Percentiles rank a stretch among this genome's conserved stretches.
These are phyloP conservation scores for Alternaria consortialis DNA, from an alignment of 2,329 filamentous ascomycete genomes.

Conservation along the genomic window DNA sequence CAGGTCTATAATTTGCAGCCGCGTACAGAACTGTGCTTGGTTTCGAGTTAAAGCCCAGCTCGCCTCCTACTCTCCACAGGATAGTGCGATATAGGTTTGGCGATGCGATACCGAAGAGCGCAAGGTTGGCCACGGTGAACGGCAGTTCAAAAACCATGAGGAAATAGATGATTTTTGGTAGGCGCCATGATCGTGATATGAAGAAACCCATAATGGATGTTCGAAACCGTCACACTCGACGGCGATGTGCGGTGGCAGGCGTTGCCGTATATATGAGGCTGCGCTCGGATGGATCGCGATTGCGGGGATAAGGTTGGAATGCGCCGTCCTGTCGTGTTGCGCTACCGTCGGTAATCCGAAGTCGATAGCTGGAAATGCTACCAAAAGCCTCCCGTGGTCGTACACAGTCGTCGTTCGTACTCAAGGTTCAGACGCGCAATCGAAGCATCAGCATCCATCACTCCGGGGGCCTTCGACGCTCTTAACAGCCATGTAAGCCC, in stretches of 20 bases:
- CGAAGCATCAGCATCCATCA: conserved; percentile 10
- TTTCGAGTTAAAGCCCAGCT: conserved; percentile 77
- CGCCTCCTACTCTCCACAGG: conserved; percentile 76
- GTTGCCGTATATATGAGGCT: conserved; percentile 2
- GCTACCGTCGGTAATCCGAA: conserved; percentile 3
- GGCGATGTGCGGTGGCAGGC: conserved; percentile 7
- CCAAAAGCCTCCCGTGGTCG: conserved; percentile 15
- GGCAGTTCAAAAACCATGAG: conserved; percentile 73
- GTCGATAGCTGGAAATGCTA: conserved; percentile 1
- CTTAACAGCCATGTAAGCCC: conserved; percentile 34
- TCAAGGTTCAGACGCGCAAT: conserved; percentile 11
- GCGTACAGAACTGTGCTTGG: conserved; percentile 75
- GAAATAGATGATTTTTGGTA: conserved; percentile 60
- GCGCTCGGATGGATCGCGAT: conserved; percentile 10
- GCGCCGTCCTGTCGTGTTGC: not conserved
- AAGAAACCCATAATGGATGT: conserved; percentile 53
- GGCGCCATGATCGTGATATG: conserved; percentile 64
- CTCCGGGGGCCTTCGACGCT: conserved; percentile 33
- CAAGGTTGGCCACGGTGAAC: conserved; percentile 70
- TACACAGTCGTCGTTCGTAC: conserved; percentile 20
- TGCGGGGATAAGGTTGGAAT: conserved; percentile 12
- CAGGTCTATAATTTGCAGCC: conserved; percentile 73
- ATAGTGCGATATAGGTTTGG: conserved; percentile 76
- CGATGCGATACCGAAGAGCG: conserved; percentile 76
- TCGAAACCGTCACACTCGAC: not conserved